Evolutionary conservation across 331 rosid species (phyloP), one percentile per base, ranked within the genome.

Genomic region (Saraca asoca): DNA sequence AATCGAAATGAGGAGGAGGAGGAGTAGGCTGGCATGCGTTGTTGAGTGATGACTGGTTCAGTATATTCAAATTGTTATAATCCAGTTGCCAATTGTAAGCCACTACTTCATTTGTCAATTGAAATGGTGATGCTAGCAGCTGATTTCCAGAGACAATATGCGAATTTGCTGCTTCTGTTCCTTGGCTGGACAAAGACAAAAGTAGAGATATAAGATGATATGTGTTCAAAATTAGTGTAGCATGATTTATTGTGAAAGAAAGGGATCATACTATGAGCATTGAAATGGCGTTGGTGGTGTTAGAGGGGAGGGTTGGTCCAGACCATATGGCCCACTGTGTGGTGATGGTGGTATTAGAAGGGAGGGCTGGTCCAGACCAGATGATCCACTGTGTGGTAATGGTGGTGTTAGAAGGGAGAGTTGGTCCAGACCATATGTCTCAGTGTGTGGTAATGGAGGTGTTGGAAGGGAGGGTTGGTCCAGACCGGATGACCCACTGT

Each of bases 391-490:
- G n/a, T n/a, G n/a, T 17, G n/a, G n/a, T 45, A 87, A 61, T 33
- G 75, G 60, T 24, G 93, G 83, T 5, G 91, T 73, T 56, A 62
- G 24, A 12, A 84, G 88, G 4, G 82, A 62, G 75, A 75, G 74
- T 74, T 39, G 51, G 34, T 17, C 84, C 6, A 17, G 43, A 65
- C 70, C 52, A 58, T 38, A 24, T 31, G 42, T 45, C 51, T 72
- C 82, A n/a, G 66, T 34, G 20, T 33, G 38, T 17, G n/a, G n/a
- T n/a, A n/a, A n/a, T n/a, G n/a, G n/a, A n/a, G n/a, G n/a, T n/a
- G n/a, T n/a, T n/a, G n/a, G n/a, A n/a, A n/a, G n/a, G 31, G 31
- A 24, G 31, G 31, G 31, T 24, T 24, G 31, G 31, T 24, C 3
- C 31, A 3, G 3, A 24, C 31, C 31, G 3, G 1, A 24, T 24